Conservation (phyloP, 257 asterid species). For the Primulina tabacum region DNA sequence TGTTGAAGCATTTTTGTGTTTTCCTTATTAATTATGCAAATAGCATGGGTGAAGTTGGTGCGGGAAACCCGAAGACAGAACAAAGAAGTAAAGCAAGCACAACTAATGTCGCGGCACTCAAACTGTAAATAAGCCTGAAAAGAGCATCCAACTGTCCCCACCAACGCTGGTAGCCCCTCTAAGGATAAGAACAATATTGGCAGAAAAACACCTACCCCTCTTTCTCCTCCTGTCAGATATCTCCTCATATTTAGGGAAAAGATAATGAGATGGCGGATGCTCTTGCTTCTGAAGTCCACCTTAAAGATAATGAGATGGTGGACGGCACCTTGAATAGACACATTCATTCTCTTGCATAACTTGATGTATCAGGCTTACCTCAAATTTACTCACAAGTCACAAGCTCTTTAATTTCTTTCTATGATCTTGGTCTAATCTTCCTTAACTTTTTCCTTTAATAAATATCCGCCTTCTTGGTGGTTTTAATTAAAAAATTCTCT, state of each 20-base stretch:
- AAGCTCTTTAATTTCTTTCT: background rate
- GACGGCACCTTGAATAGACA: background rate
- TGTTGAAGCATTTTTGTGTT: conserved; percentile 1
- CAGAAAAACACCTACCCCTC: conserved; percentile 6
- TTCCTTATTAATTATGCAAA: conserved; percentile 4
- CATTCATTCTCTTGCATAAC: background rate
- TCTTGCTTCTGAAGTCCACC: background rate
- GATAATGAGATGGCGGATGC: background rate
- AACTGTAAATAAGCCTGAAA: background rate
- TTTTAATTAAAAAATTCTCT: background rate
- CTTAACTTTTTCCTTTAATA: background rate
- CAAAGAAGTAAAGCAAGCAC: background rate
- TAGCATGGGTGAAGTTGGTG: conserved; percentile 6
- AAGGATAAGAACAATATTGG: background rate
- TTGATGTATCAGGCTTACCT: background rate
- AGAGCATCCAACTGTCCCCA: background rate
- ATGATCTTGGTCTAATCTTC: background rate
- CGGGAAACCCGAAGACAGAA: conserved; percentile 2
- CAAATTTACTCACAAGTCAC: background rate
- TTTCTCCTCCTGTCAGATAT: background rate
- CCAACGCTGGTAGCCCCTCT: conserved; percentile 9
- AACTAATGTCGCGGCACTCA: background rate
- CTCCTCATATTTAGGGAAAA: background rate
- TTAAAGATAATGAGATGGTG: background rate
- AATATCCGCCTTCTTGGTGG: background rate